Conservation (phyloP, 352 stramenopile genomes). For the Phytopythium chamaehyphon region DNA sequence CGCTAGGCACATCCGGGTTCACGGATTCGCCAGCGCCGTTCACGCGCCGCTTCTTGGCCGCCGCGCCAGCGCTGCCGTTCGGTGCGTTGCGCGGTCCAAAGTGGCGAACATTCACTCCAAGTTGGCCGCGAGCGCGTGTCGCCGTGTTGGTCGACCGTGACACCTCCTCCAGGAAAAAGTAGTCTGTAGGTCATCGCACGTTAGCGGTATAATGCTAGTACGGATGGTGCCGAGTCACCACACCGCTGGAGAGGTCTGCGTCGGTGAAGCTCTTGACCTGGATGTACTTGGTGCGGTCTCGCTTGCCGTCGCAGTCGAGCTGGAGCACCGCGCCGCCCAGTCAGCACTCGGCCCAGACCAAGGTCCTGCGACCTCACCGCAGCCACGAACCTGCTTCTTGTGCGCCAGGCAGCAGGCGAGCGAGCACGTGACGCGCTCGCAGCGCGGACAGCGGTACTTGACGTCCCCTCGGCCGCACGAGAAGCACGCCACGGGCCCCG, state of each 20-base stretch:
- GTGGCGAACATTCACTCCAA: conserved; percentile 29
- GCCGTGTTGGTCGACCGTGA: conserved; percentile 53
- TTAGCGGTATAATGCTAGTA: neutral
- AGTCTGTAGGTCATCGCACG: conserved; percentile 29
- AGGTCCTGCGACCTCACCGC: neutral
- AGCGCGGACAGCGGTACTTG: conserved; percentile 86
- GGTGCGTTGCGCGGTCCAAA: conserved; percentile 27
- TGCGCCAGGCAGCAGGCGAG: conserved; percentile 72
- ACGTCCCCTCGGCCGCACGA: conserved; percentile 43
- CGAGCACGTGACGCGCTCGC: conserved; percentile 81
- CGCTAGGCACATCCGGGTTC: conserved; percentile 56
- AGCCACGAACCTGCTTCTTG: conserved; percentile 64
- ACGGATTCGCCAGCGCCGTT: conserved; percentile 11
- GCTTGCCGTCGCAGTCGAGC: conserved; percentile 78
- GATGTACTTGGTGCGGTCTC: conserved; percentile 81
- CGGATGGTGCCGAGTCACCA: neutral
- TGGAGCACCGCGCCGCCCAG: conserved; percentile 12
- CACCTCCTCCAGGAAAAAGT: conserved; percentile 74
- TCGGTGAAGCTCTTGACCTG: conserved; percentile 68
- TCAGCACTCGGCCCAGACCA: neutral
- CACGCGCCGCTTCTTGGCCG: conserved; percentile 24
- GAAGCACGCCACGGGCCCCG: conserved; percentile 26
- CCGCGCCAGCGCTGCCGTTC: conserved; percentile 3
- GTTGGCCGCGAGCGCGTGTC: conserved; percentile 29
- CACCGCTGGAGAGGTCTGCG: conserved; percentile 72